Evolutionary conservation across 306 rosid genomes (phyloP).

Genomic region (Cicer cuneatum): DNA sequence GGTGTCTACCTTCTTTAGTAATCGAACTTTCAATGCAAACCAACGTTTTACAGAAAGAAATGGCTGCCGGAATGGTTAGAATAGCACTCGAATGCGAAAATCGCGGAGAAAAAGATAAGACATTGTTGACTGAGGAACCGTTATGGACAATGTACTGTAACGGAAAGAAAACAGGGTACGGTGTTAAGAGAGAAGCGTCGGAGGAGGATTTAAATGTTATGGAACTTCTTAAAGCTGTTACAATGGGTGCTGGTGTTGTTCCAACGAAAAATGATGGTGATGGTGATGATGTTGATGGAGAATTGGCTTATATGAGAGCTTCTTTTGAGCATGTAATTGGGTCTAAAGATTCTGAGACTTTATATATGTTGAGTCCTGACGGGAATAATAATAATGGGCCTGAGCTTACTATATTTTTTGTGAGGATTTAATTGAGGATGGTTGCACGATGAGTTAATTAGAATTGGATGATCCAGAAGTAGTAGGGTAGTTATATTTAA

Average conservation of each 20-base stretch:
- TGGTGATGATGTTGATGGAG: slow-evolving; percentile 56
- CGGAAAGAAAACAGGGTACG: slow-evolving; percentile 81
- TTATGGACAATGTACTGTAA: slow-evolving; percentile 82
- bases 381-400: slow-evolving; percentile 67
- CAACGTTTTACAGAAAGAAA: slow-evolving; percentile 62
- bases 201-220: slow-evolving; percentile 72
- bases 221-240: slow-evolving; percentile 71
- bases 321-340: slow-evolving; percentile 75
- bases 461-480: background rate
- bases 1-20: slow-evolving; percentile 59
- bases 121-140: slow-evolving; percentile 60
- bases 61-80: slow-evolving; percentile 74
- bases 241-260: slow-evolving; percentile 89
- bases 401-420: slow-evolving; percentile 81
- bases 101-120: slow-evolving; percentile 64
- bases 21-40: slow-evolving; percentile 79
- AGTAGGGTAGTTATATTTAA: slow-evolving; percentile 13
- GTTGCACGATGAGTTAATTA: background rate
- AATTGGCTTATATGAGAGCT: slow-evolving; percentile 70
- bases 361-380: slow-evolving; percentile 85
- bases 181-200: slow-evolving; percentile 65
- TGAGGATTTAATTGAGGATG: slow-evolving; percentile 52
- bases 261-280: slow-evolving; percentile 56
- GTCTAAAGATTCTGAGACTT: slow-evolving; percentile 73
- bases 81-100: slow-evolving; percentile 86